Evolutionary conservation across 176 grass and related monocot genomes (phyloP).

Genomic region (Bonia amplexicaulis): DNA sequence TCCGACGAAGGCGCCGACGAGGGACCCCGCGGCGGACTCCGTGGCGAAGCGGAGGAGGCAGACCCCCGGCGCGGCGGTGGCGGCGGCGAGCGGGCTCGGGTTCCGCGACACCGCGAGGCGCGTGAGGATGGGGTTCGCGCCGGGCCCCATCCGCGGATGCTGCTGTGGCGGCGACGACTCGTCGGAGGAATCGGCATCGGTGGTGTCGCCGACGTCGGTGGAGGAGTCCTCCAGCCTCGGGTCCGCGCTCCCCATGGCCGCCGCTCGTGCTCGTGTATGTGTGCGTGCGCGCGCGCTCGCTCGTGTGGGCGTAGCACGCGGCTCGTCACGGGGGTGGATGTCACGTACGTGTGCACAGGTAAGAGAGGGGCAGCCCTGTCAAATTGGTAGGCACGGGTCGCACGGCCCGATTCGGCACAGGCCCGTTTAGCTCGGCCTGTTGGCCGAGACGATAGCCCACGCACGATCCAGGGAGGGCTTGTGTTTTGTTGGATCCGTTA

Average conservation of each 20-base stretch:
- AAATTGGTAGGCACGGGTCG: too few species aligned
- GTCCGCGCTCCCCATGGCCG: conserved; percentile 31
- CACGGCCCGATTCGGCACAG: too few species aligned
- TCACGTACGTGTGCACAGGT: too few species aligned
- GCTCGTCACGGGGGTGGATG: not conserved
- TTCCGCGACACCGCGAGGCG: conserved; percentile 53
- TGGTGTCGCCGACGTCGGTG: conserved; percentile 22
- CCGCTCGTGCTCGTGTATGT: not conserved
- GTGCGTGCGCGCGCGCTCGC: not conserved
- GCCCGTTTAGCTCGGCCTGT: too few species aligned
- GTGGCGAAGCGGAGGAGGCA: conserved; percentile 59
- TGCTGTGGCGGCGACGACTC: not conserved
- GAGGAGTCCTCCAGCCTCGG: conserved; percentile 27
- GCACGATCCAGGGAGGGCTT: too few species aligned
- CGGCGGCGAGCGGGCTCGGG: conserved; percentile 49
- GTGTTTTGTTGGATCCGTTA: too few species aligned
- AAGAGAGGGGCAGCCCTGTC: too few species aligned
- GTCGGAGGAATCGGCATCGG: conserved; percentile 33
- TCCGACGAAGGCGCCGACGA: conserved; percentile 49
- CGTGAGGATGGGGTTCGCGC: conserved; percentile 37
- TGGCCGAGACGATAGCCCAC: too few species aligned
- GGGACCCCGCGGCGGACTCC: conserved; percentile 54
- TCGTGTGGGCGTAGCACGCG: not conserved
- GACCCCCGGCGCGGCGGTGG: conserved; percentile 42
- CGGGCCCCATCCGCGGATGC: not conserved